Evolutionary conservation across 164 flowering plant species (phyloP), one percentile per base, ranked within the genome.

Genomic region (Aristolochia fimbriata): DNA sequence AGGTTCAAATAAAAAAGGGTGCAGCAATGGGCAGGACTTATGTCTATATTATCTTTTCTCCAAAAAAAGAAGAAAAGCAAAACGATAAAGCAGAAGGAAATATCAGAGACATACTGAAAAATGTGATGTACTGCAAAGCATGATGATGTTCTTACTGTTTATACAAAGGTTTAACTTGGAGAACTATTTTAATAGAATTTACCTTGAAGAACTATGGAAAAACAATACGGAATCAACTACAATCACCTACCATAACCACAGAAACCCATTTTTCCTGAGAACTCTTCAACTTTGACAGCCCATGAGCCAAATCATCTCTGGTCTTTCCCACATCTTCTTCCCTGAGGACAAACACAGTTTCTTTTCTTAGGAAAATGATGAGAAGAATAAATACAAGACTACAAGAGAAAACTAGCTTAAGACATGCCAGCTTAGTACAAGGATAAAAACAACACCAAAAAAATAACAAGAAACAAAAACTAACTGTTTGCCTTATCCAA

Each of bases 221-320:
- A 0, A 7, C 1, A 15, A 53, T 53, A n/a, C 14, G 16, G 15
- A 15, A 53, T 20, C 57, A 20, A 23, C 13, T 25, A 27, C 25
- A 16, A 30, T n/a, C 55, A 43, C 81, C 79, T 66, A 88, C 92
- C 85, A 77, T 49, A 64, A 89, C 76, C 25, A 71, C 76, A 66
- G 75, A 69, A 31, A 76, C 67, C 98, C 98, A 92, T 16, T 67
- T 53, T 55, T 72, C 74, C 31, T 70, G 80, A 56, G 63, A 57
- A 60, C 67, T 78, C 77, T 70, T 81, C 66, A 86, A 65, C 60
- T 82, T 80, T 61, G 74, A 67, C 61, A 88, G 71, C 25, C 75
- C 79, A 60, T 45, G 59, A 21, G 70, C 79, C 62, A 81, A 69
- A 54, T 17, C 68, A 59, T 67, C 82, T 63, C 53, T 64, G 43